Base-by-base conservation (phyloP, 2,329 filamentous ascomycete genomes). In the Dryadomyces quercus-mongolicae region DNA sequence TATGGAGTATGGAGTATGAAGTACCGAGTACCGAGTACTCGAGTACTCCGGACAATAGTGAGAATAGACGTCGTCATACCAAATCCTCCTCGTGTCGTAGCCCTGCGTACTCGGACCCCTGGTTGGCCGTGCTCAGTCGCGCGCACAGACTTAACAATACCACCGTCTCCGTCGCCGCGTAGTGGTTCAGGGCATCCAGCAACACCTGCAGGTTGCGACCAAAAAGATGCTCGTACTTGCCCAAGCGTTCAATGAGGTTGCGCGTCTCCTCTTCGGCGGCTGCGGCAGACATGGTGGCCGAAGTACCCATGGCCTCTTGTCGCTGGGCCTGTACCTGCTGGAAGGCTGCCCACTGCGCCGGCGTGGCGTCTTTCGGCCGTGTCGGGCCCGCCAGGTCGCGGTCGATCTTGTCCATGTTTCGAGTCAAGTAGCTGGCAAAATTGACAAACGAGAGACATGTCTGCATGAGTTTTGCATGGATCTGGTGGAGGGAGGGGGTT, bases 401-500 rank as follows among this genome's bases (percentile, higher is more conserved):
- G 64, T 97, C 91, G 18, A 86, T 82, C 60, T 86, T 86, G 62
- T 89, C 82, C 55, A 98, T 80, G 64, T 92, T 89, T 58, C 88
- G 84, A 12, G 88, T 86, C 44, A 97, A 80, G 66, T 87, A 91
- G 59, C 86, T 84, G 34, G 90, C 94, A 71, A 94, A 96, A 55
- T 85, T 83, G 51, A 91, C 89, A 68, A 96, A 98, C 74, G 95
- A 85, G 57, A 86, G 91, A 74, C 93, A 97, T 43, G 92, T 95
- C 61, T 90, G 88, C 82, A 95, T 93, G 50, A 98, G 81, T 67
- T 97, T 97, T 56, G 91, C 93, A 71, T 97, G 92, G 65, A 98
- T 94, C 92, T 96, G 49, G 31, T n/a, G 13, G 21, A 34, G 2
- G 51, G 15, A 18, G 10, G 22, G 12, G 22, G 21, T 25, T 20